phyloP scores from a whole-genome alignment of 2,329 filamentous ascomycete species.

The Fusarium praegraminearum region DNA sequence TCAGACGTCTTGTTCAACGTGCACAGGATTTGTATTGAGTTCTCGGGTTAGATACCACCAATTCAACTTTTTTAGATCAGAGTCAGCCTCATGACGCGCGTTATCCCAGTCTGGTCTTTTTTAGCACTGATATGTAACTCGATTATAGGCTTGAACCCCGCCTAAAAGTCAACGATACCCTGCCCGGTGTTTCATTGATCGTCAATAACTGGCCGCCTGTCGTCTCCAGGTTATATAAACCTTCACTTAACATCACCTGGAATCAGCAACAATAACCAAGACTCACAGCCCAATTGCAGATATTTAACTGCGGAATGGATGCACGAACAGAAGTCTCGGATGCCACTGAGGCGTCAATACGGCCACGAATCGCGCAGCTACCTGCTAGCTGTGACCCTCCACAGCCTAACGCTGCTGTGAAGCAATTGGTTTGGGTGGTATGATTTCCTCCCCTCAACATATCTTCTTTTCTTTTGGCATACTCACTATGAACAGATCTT shows the following conservation, averaged over 20 bases:
- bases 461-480: not conserved
- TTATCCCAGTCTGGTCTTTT: not conserved
- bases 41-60: not conserved
- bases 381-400: slow-evolving; percentile 91
- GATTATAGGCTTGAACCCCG: slow-evolving; percentile 30
- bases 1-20: not conserved
- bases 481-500: slow-evolving; percentile 72
- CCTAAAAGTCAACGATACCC: slow-evolving; percentile 16
- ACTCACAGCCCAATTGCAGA: not conserved
- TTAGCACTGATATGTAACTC: slow-evolving; percentile 5
- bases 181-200: slow-evolving; percentile 23
- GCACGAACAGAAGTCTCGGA: slow-evolving; percentile 45
- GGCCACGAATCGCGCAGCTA: slow-evolving; percentile 64
- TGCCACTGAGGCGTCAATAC: slow-evolving; percentile 44
- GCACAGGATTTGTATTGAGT: not conserved
- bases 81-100: not conserved
- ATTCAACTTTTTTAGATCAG: not conserved
- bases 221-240: slow-evolving; percentile 2
- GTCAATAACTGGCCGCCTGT: slow-evolving; percentile 2
- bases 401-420: slow-evolving; percentile 73
- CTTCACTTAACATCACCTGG: slow-evolving; percentile 14
- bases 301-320: slow-evolving; percentile 40
- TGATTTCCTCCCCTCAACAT: slow-evolving; percentile 2
- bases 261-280: not conserved
- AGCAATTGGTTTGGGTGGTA: slow-evolving; percentile 90